Conservation (phyloP, 768 basidiomycete species). For the Tubosaeta sp. region DNA sequence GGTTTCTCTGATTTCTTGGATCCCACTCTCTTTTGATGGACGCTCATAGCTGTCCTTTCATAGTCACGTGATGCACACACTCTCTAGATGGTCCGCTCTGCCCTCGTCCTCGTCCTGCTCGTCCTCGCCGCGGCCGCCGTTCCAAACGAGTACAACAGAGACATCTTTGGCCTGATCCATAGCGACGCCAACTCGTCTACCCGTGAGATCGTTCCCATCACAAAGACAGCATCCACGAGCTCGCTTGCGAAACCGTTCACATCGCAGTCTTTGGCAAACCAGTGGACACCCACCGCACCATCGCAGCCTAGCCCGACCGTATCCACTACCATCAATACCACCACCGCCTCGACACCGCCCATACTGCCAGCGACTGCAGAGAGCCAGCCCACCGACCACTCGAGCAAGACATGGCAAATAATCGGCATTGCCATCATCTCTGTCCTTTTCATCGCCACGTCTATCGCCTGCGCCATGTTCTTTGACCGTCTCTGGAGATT, state of each 20-base stretch:
- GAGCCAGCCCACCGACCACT: constrained; percentile 30
- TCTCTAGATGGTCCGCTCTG: background rate
- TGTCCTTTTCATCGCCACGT: constrained; percentile 53
- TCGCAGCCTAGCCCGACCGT: background rate
- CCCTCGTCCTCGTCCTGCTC: background rate
- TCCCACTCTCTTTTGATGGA: too few species aligned
- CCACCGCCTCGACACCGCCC: constrained; percentile 2
- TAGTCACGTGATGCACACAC: constrained; percentile 2
- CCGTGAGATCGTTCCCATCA: background rate
- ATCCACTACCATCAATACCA: constrained; percentile 1
- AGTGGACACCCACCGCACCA: background rate
- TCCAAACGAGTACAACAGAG: constrained; percentile 1
- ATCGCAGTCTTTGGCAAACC: background rate
- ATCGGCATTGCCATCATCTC: constrained; percentile 64
- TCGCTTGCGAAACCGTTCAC: background rate
- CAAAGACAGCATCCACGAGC: background rate
- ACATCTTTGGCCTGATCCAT: constrained; percentile 18
- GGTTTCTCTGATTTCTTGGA: constrained; percentile 40
- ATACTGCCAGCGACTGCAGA: constrained; percentile 3
- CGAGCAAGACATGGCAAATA: constrained; percentile 60
- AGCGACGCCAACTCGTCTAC: background rate
- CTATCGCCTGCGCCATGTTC: constrained; percentile 57
- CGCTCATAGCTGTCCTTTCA: background rate
- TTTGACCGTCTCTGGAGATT: constrained; percentile 72
- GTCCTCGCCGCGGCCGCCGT: constrained; percentile 1